Base-by-base conservation (phyloP, 2,329 filamentous ascomycete species). In the Zasmidium cellare region DNA sequence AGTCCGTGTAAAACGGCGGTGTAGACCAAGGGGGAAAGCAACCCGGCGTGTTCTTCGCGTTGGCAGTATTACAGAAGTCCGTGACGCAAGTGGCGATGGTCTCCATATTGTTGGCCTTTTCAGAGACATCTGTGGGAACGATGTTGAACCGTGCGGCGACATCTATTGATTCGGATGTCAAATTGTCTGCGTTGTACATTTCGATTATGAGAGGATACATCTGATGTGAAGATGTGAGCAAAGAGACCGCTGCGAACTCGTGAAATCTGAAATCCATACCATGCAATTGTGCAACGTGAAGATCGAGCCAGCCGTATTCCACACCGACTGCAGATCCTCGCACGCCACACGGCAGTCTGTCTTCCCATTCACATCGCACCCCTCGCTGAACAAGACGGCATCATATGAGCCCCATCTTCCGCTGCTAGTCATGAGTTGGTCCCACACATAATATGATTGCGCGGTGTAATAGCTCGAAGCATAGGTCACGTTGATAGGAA, bases 281-380 rank as follows among this genome's bases (percentile, higher is more conserved):
- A 46, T 20, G 22, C 51, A 53, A 23, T 53, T 53, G 23, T 46
- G 51, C 38, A 53, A 25, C 14, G 51, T 53, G 16, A 24, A 46
- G 3, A 41, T 41, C 3, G 35, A 41, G 5, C 16, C 5, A 9
- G 11, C 3, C 12, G 35, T 9, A 14, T 41, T 41, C 35, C 35
- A 41, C 7, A 41, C 11, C 7, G 12, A 9, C 16, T 41, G 6
- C 7, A n/a, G 11, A 18, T 18, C n/a, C 11, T 41, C n/a, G 16
- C 35, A 41, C 3, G 35, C 35, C 7, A 14, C 35, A 41, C 12
- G 12, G 16, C 35, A 41, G 35, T 41, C 35, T 41, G 35, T 41
- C n/a, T 3, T 41, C 11, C 35, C 35, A 14, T 41, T 18, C 3
- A 41, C 5, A 5, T 41, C 6, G 16, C 35, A 41, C 12, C 35